Conservation (phyloP, 1,284 basidiomycete genomes). For the Cutaneotrichosporon daszewskae region DNA sequence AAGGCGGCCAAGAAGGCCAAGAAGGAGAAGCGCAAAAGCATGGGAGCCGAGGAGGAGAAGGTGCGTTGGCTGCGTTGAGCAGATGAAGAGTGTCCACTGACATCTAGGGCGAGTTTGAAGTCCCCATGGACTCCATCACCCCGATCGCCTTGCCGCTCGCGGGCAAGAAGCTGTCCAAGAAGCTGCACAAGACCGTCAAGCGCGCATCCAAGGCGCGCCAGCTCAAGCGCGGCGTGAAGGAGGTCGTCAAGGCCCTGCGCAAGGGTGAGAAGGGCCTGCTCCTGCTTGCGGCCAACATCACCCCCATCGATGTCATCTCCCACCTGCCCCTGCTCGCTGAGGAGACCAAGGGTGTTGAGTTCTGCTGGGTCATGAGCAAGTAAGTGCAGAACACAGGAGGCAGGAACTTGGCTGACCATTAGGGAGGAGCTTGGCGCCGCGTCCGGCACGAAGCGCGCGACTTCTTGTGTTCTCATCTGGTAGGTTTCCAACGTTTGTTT, state of each 20-base stretch:
- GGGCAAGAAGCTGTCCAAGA: slow-evolving; percentile 84
- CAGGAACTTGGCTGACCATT: slow-evolving; percentile 9
- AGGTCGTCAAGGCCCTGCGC: slow-evolving; percentile 89
- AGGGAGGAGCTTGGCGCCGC: slow-evolving; percentile 95
- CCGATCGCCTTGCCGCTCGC: slow-evolving; percentile 87
- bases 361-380: slow-evolving; percentile 57
- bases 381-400: slow-evolving; percentile 15
- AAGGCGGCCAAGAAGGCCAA: slow-evolving; percentile 47
- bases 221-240: slow-evolving; percentile 91
- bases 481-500: slow-evolving; percentile 26
- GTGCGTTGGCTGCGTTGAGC: not conserved
- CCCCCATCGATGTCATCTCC: slow-evolving; percentile 95
- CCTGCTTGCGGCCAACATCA: slow-evolving; percentile 93
- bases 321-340: slow-evolving; percentile 93
- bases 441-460: slow-evolving; percentile 94
- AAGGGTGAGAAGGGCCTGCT: slow-evolving; percentile 94
- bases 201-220: slow-evolving; percentile 87
- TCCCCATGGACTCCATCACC: slow-evolving; percentile 73
- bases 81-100: slow-evolving; percentile 2
- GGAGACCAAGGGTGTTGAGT: slow-evolving; percentile 81
- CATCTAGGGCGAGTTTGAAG: slow-evolving; percentile 51
- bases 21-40: slow-evolving; percentile 49
- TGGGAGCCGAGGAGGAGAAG: slow-evolving; percentile 38
- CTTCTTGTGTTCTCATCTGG: slow-evolving; percentile 88
- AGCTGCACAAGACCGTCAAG: slow-evolving; percentile 86